Base-by-base conservation (phyloP, 2,329 filamentous ascomycete genomes). In the Dothiorella sarmentorum region DNA sequence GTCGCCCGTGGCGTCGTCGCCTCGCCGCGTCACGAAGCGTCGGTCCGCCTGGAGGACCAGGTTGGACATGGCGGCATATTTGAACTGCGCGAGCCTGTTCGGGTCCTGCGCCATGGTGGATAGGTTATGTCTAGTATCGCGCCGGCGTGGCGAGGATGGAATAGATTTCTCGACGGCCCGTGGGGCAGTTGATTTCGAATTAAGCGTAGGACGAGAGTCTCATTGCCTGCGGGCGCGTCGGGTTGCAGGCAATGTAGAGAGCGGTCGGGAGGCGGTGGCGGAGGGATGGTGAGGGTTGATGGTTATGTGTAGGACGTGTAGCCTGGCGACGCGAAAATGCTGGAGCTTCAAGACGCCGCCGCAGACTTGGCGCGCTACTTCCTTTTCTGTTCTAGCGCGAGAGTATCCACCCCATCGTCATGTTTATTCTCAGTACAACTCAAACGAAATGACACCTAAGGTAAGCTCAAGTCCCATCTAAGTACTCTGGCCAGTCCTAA, bases 11-110 rank as follows among this genome's bases (percentile, higher is more conserved):
- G 91, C 87, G 79, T 99, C 95, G 76, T 99, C 93, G 67, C 87
- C 91, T 69, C 91, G 87, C 73, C 94, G 87, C 64, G 91, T 91
- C 68, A 96, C 88, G 73, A 99, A 97, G 68, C 94, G 88, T 78
- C 92, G 88, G 81, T 99, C 94, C 80, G 91, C 92, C 89, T 99
- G 94, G 85, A 99, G 90, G 73, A 99, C 94, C 91, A 99, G 88
- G 86, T 99, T 99, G 80, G 94, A 99, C 94, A 99, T 97, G 76
- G 90, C 91, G 86, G 91, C 91, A 85, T 97, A 96, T 78, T 97
- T 97, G 84, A 96, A 97, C 78, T 96, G 92, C 76, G 91, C 92
- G 70, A 96, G 89, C 35, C 49, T 53, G 69, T 83, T 80, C 22
- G 37, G 27, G 64, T 79, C 62, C 31, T 66, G 89, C 75, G 88